Base-by-base conservation (phyloP, 257 asterid species). In the Linaria vulgaris region DNA sequence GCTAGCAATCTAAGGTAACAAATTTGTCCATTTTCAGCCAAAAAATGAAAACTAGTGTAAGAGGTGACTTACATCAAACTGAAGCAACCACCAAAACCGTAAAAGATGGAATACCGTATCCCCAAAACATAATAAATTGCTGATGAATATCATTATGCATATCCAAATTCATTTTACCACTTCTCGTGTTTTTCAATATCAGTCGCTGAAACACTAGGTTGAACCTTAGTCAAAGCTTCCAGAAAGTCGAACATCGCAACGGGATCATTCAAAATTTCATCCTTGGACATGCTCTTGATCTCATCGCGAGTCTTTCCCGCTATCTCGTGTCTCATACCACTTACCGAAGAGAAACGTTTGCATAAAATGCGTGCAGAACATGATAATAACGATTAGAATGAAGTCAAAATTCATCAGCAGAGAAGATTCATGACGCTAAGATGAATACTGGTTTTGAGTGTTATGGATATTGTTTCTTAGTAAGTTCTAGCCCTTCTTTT, bases 151-250 rank as follows among this genome's bases (percentile, higher is more conserved):
- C 12, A 48, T 68, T 81, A 91, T 1, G 95, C 91, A 10, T 96
- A 91, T 66, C 98, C 99, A 30, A 94, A 94, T 59, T 94, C 99
- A 0, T 90, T 73, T 64, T 80, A 79, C 99, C 99, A 94, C 76
- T 94, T 94, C 79, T 89, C 99, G 45, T 94, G 97, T 68, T 77
- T 83, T 61, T 94, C 99, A 21, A 87, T 94, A 71, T 94, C 99
- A 21, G 92, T 78, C 0, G 99, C 87, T 8, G 96, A 94, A 69
- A 94, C 99, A 71, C 99, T 94, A 0, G 96, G 96, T 69, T 87
- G 97, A 62, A 94, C 99, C 73, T 92, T 92, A 41, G 82, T 73
- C 5, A 92, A 72, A 69, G 99, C 97, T 79, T 90, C 97, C 31
- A 79, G 13, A n/a, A 90, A 90, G 72, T 90, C 97, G 17, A 95